Evolutionary conservation across 2,329 filamentous ascomycete genomes (phyloP).

Genomic region (Ceratocystis eucalypticola): DNA sequence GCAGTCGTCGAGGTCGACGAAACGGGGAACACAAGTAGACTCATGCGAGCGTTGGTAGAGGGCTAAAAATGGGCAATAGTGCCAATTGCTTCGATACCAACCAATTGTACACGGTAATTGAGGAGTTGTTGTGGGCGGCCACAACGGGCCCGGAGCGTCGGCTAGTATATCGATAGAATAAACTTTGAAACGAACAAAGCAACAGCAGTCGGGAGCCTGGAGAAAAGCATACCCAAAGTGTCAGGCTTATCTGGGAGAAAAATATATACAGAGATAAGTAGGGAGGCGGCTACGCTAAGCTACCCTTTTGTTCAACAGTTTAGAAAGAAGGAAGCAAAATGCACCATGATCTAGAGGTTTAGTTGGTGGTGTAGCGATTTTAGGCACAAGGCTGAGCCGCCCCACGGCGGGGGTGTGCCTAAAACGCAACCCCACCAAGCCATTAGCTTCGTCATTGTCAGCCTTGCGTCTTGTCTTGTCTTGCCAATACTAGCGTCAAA

Average conservation of each 20-base stretch:
- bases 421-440: slow-evolving; percentile 17
- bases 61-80: not conserved
- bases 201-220: not conserved
- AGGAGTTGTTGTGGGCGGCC: slow-evolving; percentile 6
- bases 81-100: not conserved
- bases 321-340: not conserved
- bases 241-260: not conserved
- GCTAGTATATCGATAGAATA: not conserved
- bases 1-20: slow-evolving; percentile 12
- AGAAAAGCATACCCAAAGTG: not conserved
- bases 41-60: slow-evolving; percentile 12
- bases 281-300: not conserved
- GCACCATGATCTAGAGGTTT: not conserved
- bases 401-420: slow-evolving; percentile 15
- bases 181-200: not conserved
- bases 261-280: not conserved
- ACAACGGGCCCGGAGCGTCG: slow-evolving; percentile 5
- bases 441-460: slow-evolving; percentile 4
- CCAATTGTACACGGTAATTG: not conserved
- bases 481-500: not conserved
- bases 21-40: slow-evolving; percentile 18
- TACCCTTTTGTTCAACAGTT: not conserved
- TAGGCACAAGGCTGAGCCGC: slow-evolving; percentile 10
- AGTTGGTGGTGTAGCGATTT: not conserved
- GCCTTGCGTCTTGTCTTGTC: not conserved